These are phyloP conservation scores for Cubamyces lactineus DNA, from an alignment of 768 basidiomycete species.

Conservation along the genomic window DNA sequence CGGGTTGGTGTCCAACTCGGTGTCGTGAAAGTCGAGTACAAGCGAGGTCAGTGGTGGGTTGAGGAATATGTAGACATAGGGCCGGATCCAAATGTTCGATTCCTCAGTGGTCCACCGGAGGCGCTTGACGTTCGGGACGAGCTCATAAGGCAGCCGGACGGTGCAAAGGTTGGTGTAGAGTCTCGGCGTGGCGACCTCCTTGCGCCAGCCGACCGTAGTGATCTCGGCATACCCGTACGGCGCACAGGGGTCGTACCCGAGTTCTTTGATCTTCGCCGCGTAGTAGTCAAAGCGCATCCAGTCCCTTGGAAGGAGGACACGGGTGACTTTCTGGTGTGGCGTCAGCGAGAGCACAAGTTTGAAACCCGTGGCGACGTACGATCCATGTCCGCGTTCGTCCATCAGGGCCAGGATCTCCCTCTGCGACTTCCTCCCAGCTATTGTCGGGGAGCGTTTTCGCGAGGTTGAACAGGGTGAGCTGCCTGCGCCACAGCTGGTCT, in stretches of 20 bases:
- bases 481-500: conserved; percentile 18
- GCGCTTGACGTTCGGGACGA: conserved; percentile 8
- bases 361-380: not conserved
- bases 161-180: not conserved
- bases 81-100: not conserved
- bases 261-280: conserved; percentile 9
- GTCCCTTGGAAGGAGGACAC: conserved; percentile 4
- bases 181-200: not conserved
- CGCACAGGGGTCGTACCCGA: conserved; percentile 14
- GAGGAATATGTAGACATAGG: conserved; percentile 3
- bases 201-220: not conserved
- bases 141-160: conserved; percentile 5
- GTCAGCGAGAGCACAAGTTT: not conserved
- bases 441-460: conserved; percentile 11
- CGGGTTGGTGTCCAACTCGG: not conserved
- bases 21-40: not conserved
- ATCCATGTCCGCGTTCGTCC: conserved; percentile 1
- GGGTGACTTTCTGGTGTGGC: not conserved
- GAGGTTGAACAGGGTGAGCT: conserved; percentile 10
- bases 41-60: conserved; percentile 1
- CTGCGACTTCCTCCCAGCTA: not conserved
- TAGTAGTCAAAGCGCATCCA: conserved; percentile 16
- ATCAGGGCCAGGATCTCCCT: not conserved
- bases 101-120: conserved; percentile 14
- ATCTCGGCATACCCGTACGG: not conserved